These are phyloP conservation scores for Clonostachys rosea DNA, from an alignment of 2,329 filamentous ascomycete species.

Conservation along the genomic window DNA sequence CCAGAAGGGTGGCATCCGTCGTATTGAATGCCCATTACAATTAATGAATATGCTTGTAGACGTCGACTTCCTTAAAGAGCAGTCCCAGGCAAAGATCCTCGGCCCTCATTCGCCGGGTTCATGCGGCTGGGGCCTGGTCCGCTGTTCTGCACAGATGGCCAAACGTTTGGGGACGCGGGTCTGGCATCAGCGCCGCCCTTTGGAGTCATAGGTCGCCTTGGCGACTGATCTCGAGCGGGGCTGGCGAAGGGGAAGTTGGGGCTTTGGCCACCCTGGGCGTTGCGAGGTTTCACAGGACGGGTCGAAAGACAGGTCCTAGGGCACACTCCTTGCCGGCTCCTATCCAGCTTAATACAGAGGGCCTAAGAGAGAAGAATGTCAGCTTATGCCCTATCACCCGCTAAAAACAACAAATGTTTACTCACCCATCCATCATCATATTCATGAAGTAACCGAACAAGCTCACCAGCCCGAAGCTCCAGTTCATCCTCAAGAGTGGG, in stretches of 20 bases:
- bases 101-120: slow-evolving; percentile 26
- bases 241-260: slow-evolving; percentile 35
- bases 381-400: slow-evolving; percentile 8
- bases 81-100: neutral
- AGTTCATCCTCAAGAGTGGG: slow-evolving; percentile 92
- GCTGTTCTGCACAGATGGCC: slow-evolving; percentile 31
- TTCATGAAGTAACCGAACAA: slow-evolving; percentile 87
- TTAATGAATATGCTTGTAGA: neutral
- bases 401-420: slow-evolving; percentile 9
- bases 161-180: slow-evolving; percentile 5
- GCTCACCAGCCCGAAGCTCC: slow-evolving; percentile 71
- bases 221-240: slow-evolving; percentile 23
- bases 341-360: slow-evolving; percentile 86
- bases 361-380: slow-evolving; percentile 49
- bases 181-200: too few species aligned
- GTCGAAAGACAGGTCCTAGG: slow-evolving; percentile 92
- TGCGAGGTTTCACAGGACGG: slow-evolving; percentile 82
- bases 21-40: neutral
- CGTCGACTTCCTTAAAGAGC: neutral
- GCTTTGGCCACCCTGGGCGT: slow-evolving; percentile 36
- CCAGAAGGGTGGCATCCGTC: neutral
- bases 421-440: slow-evolving; percentile 98
- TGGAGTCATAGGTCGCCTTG: slow-evolving; percentile 26
- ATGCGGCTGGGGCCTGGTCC: slow-evolving; percentile 27
- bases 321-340: slow-evolving; percentile 86